These are phyloP conservation scores for Quercus lobata DNA, from an alignment of 331 rosid species.

Conservation along the genomic window DNA sequence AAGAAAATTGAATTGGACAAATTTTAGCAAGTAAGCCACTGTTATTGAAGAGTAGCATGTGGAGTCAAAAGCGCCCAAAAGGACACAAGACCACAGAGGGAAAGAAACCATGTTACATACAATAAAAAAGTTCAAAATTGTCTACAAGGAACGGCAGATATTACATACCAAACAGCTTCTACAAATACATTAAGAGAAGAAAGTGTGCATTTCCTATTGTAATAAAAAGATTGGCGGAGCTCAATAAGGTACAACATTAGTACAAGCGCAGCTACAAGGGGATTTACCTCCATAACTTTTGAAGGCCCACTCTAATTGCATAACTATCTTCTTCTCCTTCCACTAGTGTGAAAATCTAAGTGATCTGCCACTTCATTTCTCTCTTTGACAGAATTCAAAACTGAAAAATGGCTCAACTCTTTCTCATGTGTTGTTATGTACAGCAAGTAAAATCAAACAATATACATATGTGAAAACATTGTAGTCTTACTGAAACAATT, in stretches of 20 bases:
- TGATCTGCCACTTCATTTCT: slow-evolving; percentile 12
- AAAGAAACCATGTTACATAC: slow-evolving; percentile 17
- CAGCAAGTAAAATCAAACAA: slow-evolving; percentile 33
- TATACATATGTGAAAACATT: slow-evolving; percentile 4
- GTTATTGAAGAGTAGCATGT: slow-evolving; percentile 3
- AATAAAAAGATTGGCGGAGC: not conserved
- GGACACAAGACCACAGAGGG: slow-evolving; percentile 6
- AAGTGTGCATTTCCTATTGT: not conserved
- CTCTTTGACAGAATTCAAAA: slow-evolving; percentile 18
- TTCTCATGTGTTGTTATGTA: slow-evolving; percentile 42
- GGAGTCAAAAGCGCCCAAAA: slow-evolving; percentile 9
- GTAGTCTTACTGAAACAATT: slow-evolving; percentile 12
- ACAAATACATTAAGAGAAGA: not conserved
- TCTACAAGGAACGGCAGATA: not conserved
- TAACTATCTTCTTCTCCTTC: slow-evolving; percentile 8
- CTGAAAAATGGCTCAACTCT: slow-evolving; percentile 21
- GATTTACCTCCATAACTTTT: not conserved
- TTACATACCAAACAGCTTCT: not conserved
- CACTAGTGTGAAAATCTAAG: slow-evolving; percentile 1
- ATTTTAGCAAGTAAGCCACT: slow-evolving; percentile 13
- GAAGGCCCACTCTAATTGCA: slow-evolving; percentile 11
- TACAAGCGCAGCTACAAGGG: not conserved
- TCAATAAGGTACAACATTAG: not conserved
- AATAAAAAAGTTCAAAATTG: slow-evolving; percentile 6
- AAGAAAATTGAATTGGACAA: slow-evolving; percentile 15